A percentile compares a stretch with the other conserved stretches of the same genome.
Conservation (phyloP, 257 asterid species). For the Verbascum thapsus region DNA sequence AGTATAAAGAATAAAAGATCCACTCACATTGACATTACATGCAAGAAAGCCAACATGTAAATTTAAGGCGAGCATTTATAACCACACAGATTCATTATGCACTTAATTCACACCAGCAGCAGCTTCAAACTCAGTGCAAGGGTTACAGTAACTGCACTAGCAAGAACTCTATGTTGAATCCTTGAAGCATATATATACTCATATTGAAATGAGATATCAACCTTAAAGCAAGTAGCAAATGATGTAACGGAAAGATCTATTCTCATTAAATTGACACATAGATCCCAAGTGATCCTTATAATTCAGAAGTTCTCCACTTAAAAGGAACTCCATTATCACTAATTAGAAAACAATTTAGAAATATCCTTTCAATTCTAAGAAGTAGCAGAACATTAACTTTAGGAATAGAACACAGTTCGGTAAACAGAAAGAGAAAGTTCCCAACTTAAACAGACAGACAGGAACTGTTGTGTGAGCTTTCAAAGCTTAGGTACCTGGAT, state of each 20-base stretch:
- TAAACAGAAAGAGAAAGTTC: background rate
- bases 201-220: background rate
- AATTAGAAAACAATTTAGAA: background rate
- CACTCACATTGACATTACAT: background rate
- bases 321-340: background rate
- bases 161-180: background rate
- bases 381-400: background rate
- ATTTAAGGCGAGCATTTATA: background rate
- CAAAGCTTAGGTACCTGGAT: conserved; percentile 66
- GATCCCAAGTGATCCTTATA: background rate
- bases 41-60: background rate
- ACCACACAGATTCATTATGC: conserved; percentile 7
- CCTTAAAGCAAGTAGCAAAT: background rate
- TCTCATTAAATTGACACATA: background rate
- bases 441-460: conserved; percentile 12
- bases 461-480: background rate
- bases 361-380: background rate
- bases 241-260: background rate
- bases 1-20: background rate
- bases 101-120: conserved; percentile 1
- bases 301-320: background rate
- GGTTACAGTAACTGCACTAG: conserved; percentile 7
- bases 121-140: background rate
- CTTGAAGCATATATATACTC: background rate
- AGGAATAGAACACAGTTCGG: background rate